These are phyloP conservation scores for Irpex lacteus DNA, from an alignment of 1,284 basidiomycete genomes.

Conservation along the genomic window DNA sequence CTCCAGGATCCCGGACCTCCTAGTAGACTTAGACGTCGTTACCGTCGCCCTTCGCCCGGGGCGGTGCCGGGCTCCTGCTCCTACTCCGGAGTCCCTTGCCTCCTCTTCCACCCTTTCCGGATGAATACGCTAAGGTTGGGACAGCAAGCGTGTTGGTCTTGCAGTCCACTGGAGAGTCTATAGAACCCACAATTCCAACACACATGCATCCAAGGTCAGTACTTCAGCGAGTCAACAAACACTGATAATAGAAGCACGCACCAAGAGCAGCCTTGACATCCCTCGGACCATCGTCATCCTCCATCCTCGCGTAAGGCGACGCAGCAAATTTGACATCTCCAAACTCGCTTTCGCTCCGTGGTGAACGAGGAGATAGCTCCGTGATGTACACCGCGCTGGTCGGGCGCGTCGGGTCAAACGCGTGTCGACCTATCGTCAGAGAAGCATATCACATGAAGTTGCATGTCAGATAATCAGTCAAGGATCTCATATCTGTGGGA, in stretches of 20 bases:
- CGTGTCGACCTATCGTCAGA: slow-evolving; percentile 9
- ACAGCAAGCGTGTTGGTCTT: not conserved
- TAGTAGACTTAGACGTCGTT: not conserved
- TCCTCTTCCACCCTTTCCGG: not conserved
- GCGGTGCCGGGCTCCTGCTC: not conserved
- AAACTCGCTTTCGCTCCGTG: not conserved
- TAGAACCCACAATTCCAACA: too few species aligned
- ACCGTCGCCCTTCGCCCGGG: not conserved
- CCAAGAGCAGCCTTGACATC: slow-evolving; percentile 8
- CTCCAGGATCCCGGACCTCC: too few species aligned
- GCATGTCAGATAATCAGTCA: not conserved
- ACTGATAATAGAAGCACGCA: not conserved
- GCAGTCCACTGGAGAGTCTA: not conserved
- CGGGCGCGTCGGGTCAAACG: slow-evolving; percentile 7
- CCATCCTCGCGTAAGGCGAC: slow-evolving; percentile 10
- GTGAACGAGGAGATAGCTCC: slow-evolving; percentile 8
- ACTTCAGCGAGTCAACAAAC: not conserved
- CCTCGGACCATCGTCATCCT: slow-evolving; percentile 6
- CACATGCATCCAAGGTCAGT: too few species aligned
- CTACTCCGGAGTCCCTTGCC: not conserved
- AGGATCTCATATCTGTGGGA: not conserved
- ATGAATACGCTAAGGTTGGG: not conserved
- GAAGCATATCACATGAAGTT: not conserved
- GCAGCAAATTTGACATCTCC: slow-evolving; percentile 2
- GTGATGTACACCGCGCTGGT: slow-evolving; percentile 11